Evolutionary conservation across 75 land plant species (phyloP).

Genomic region (Larix kaempferi): DNA sequence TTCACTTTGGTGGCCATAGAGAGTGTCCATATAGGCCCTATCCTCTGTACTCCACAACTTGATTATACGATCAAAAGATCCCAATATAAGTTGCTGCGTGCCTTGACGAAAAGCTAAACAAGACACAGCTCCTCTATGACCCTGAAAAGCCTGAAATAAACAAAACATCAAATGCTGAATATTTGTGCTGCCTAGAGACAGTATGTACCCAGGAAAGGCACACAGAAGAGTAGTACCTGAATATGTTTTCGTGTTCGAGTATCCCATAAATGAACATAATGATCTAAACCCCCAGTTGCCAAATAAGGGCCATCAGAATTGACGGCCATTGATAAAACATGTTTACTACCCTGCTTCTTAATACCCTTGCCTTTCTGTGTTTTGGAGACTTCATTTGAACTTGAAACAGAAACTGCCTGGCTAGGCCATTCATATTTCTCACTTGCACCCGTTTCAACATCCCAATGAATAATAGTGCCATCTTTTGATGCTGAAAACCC

Average conservation of each 20-base stretch:
- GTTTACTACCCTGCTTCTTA: constrained; percentile 66
- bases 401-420: constrained; percentile 37
- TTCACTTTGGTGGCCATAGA: constrained; percentile 91
- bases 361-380: constrained; percentile 25
- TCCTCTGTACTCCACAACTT: constrained; percentile 97
- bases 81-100: constrained; percentile 84
- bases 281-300: constrained; percentile 85
- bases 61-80: constrained; percentile 85
- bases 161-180: not conserved
- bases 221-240: constrained; percentile 36
- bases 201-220: not conserved
- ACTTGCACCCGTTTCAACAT: constrained; percentile 76
- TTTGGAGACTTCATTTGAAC: constrained; percentile 7
- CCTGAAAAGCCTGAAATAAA: constrained; percentile 79
- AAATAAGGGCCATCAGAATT: constrained; percentile 93
- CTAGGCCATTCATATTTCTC: constrained; percentile 82
- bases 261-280: constrained; percentile 94
- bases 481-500: constrained; percentile 97
- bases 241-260: constrained; percentile 84
- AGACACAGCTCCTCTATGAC: constrained; percentile 88
- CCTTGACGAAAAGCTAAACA: constrained; percentile 88
- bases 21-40: constrained; percentile 70
- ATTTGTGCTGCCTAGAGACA: not conserved
- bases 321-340: constrained; percentile 70
- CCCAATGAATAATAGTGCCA: constrained; percentile 87